A percentile compares a stretch with the other conserved stretches of the same genome.
Conservation (phyloP, 1,284 basidiomycete genomes). For the Acaromyces ingoldii region DNA sequence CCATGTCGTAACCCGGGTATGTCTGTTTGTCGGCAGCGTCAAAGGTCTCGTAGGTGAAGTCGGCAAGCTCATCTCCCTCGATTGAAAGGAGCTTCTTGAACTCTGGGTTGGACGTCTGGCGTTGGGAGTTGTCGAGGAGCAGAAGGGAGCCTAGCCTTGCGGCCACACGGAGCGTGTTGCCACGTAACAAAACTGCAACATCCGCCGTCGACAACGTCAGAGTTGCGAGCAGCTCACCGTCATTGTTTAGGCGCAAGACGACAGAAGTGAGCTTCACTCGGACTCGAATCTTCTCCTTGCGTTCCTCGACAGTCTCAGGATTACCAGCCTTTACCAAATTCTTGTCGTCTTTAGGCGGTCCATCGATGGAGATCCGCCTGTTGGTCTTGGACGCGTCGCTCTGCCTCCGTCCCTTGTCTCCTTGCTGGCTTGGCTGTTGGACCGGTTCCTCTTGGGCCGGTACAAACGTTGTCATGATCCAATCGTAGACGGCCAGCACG, state of each 20-base stretch:
- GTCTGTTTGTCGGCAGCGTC: slow-evolving; percentile 60
- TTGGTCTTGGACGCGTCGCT: too few relatives aligned
- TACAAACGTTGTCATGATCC: slow-evolving; percentile 72
- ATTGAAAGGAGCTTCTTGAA: slow-evolving; percentile 90
- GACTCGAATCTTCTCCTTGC: slow-evolving; percentile 69
- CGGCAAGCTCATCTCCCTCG: slow-evolving; percentile 89
- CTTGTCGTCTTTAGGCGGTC: slow-evolving; percentile 4
- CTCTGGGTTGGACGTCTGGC: slow-evolving; percentile 56
- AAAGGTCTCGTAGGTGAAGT: slow-evolving; percentile 91
- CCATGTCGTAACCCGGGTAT: slow-evolving; percentile 80
- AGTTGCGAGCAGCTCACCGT: slow-evolving; percentile 69
- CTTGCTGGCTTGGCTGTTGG: background rate
- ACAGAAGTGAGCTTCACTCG: slow-evolving; percentile 81
- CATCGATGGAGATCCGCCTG: too few relatives aligned
- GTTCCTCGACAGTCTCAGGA: slow-evolving; percentile 19
- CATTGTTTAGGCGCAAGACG: slow-evolving; percentile 77
- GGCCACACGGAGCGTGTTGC: slow-evolving; percentile 71
- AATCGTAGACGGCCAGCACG: slow-evolving; percentile 86
- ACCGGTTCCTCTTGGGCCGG: slow-evolving; percentile 15
- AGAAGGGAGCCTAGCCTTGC: slow-evolving; percentile 81
- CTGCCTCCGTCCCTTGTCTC: too few relatives aligned
- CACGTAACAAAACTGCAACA: slow-evolving; percentile 71
- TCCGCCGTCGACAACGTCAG: slow-evolving; percentile 87
- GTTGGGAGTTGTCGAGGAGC: slow-evolving; percentile 69
- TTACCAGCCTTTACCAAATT: slow-evolving; percentile 21